Base-by-base conservation (phyloP, 441 rosid species). In the Omphalea diandra region DNA sequence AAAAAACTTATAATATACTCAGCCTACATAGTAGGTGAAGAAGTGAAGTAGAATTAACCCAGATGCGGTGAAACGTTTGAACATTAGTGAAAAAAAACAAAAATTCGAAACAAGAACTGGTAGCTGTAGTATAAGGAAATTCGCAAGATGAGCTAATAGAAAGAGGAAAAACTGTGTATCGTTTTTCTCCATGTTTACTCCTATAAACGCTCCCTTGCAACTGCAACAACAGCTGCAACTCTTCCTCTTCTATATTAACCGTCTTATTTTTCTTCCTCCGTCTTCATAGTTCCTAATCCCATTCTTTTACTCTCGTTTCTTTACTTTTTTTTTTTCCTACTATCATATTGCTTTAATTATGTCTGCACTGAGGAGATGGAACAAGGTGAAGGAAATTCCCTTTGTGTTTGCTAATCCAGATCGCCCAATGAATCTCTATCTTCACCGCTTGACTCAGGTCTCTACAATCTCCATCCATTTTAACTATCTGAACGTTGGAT, bases 331-430 rank as follows among this genome's bases (percentile, higher is more conserved):
- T n/a, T n/a, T n/a, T n/a, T n/a, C n/a, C n/a, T n/a, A n/a, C n/a
- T n/a, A 17, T 53, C 1, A 18, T 26, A 8, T 0, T 57, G 2
- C 50, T 38, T 6, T 24, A 20, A 8, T 54, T 12, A 65, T 49
- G 59, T 54, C 59, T 54, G 59, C 32, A 85, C 82, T 87, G 67
- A 87, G 86, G 91, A 77, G 90, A 86, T 92, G 94, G 90, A 80
- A 78, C 83, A 81, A 69, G 75, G 78, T 84, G 50, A 85, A 74
- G 74, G 80, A 79, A 41, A 29, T 82, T 59, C 75, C 83, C 24
- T 65, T 62, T 11, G 27, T 70, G 0, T 53, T 72, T n/a, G 14
- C 67, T 14, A 58, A 11, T 56, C 55, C 75, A 29, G 75, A 65
- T 43, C 74, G n/a, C n/a, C n/a, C n/a, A n/a, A n/a, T n/a, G n/a